These are phyloP conservation scores for Boletus sp. DNA, from an alignment of 768 basidiomycete species.

Conservation along the genomic window DNA sequence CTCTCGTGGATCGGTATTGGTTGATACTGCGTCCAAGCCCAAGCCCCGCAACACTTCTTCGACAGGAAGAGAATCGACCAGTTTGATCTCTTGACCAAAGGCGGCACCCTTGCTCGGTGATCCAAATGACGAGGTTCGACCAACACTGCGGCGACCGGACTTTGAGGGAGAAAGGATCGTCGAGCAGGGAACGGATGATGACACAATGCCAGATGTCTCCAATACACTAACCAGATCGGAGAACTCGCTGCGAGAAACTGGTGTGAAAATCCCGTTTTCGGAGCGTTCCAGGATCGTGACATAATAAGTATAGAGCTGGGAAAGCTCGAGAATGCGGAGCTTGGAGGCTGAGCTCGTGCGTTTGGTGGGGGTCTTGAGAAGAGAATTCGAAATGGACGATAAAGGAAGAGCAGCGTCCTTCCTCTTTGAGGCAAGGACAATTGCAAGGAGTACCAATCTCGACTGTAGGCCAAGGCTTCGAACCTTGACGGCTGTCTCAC, in stretches of 20 bases:
- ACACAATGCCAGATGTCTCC: constrained; percentile 68
- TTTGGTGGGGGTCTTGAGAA: constrained; percentile 47
- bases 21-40: constrained; percentile 33
- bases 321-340: constrained; percentile 49
- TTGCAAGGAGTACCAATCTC: constrained; percentile 61
- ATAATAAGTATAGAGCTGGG: constrained; percentile 66
- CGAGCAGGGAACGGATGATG: constrained; percentile 32
- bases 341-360: constrained; percentile 41
- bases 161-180: constrained; percentile 39
- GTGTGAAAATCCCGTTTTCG: constrained; percentile 51
- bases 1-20: constrained; percentile 36
- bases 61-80: constrained; percentile 59
- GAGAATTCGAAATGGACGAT: constrained; percentile 34
- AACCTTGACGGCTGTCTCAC: constrained; percentile 65
- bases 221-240: constrained; percentile 66
- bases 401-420: constrained; percentile 55
- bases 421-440: constrained; percentile 64
- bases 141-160: constrained; percentile 49
- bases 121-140: constrained; percentile 59
- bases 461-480: constrained; percentile 70
- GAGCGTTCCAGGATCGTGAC: constrained; percentile 52
- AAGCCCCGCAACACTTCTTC: constrained; percentile 73
- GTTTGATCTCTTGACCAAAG: constrained; percentile 43
- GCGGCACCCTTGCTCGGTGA: constrained; percentile 23
- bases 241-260: constrained; percentile 76